Evolutionary conservation across 768 basidiomycete genomes (phyloP).

Genomic region (Phylloporus arenicola): DNA sequence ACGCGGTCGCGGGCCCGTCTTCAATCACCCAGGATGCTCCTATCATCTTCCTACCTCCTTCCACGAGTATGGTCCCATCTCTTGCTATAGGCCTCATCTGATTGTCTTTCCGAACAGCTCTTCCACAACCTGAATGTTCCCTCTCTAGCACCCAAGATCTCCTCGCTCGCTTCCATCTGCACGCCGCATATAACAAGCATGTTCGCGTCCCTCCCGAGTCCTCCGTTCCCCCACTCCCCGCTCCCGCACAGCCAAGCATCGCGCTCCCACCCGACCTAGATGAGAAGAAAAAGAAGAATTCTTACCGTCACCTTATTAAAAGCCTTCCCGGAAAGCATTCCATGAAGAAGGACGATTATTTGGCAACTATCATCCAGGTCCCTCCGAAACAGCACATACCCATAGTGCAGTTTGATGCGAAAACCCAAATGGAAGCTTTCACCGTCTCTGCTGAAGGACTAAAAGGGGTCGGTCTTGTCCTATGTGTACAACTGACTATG

Average conservation of each 20-base stretch:
- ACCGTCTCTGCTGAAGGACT: constrained; percentile 65
- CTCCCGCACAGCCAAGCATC: constrained; percentile 29
- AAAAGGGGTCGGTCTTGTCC: constrained; percentile 57
- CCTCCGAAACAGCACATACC: constrained; percentile 67
- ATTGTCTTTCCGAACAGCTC: constrained; percentile 20
- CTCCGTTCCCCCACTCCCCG: constrained; percentile 21
- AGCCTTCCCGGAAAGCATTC: constrained; percentile 76
- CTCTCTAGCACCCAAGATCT: constrained; percentile 78
- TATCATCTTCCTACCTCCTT: constrained; percentile 27
- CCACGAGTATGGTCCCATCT: constrained; percentile 27
- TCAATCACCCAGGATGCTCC: constrained; percentile 22
- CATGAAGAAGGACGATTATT: constrained; percentile 72
- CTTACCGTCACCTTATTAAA: constrained; percentile 72
- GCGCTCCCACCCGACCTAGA: constrained; percentile 49
- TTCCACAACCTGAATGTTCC: constrained; percentile 36
- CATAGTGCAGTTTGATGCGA: constrained; percentile 57
- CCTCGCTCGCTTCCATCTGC: constrained; percentile 63
- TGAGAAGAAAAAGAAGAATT: constrained; percentile 71
- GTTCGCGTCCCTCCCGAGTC: constrained; percentile 48
- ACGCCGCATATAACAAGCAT: constrained; percentile 75
- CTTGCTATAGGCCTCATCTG: constrained; percentile 4
- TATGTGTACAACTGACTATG: constrained; percentile 11
- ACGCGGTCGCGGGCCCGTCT: constrained; percentile 65
- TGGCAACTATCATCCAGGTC: constrained; percentile 57
- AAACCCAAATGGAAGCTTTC: constrained; percentile 70